A percentile compares a stretch with the other conserved stretches of the same genome.
These are phyloP conservation scores for Sarocladium kiliense DNA, from an alignment of 2,329 filamentous ascomycete species.

Conservation along the genomic window DNA sequence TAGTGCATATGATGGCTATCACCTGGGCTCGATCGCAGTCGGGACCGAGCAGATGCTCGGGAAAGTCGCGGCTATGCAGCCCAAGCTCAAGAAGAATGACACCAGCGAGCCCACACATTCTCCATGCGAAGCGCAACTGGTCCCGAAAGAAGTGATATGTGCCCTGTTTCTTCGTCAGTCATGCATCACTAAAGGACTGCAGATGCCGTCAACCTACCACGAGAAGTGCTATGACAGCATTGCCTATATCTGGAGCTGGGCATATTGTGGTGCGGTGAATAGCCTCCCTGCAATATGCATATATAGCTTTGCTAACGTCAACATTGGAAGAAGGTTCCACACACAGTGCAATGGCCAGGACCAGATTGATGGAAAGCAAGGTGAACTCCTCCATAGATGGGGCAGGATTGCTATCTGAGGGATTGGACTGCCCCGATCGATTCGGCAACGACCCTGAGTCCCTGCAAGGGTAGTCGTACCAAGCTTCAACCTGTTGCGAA, in stretches of 20 bases:
- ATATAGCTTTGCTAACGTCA: neutral
- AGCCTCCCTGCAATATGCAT: constrained; percentile 6
- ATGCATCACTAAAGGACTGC: no score
- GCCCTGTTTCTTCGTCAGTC: no score
- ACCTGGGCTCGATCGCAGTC: constrained; percentile 8
- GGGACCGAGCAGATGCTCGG: constrained; percentile 13
- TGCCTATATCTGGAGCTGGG: constrained; percentile 7
- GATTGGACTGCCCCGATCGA: neutral
- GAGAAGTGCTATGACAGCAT: constrained; percentile 8
- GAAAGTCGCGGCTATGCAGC: constrained; percentile 20
- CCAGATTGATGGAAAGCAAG: constrained; percentile 12
- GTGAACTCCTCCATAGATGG: constrained; percentile 10
- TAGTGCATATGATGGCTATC: constrained; percentile 11
- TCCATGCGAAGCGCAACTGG: constrained; percentile 18
- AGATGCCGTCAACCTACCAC: neutral
- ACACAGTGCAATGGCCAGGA: constrained; percentile 12
- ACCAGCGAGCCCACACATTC: constrained; percentile 22
- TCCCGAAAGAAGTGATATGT: constrained; percentile 21
- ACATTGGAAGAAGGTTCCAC: constrained; percentile 9
- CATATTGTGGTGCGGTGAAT: constrained; percentile 9
- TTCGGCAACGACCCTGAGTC: neutral
- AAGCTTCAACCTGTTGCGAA: neutral
- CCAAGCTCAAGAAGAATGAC: constrained; percentile 22
- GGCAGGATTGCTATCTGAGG: neutral
- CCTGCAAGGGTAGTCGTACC: neutral